These are phyloP conservation scores for Magnaporthiopsis poae DNA, from an alignment of 2,329 filamentous ascomycete species.

Conservation along the genomic window DNA sequence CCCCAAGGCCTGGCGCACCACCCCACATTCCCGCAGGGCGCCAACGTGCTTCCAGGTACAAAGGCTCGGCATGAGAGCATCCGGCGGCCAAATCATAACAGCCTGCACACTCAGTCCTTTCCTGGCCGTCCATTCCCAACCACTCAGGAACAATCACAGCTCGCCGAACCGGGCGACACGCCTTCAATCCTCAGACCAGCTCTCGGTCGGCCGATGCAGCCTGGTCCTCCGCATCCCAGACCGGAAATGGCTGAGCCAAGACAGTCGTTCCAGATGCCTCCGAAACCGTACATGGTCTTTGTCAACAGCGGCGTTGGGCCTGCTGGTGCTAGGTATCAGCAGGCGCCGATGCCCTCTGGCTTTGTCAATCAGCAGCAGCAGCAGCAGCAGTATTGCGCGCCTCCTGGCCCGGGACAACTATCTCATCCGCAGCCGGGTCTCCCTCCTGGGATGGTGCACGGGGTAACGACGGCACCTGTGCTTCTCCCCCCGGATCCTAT, in stretches of 20 bases:
- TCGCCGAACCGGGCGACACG: conserved; percentile 8
- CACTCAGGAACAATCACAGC: background rate
- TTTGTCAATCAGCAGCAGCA: background rate
- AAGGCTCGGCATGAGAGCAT: conserved; percentile 9
- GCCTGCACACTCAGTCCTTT: background rate
- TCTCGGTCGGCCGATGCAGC: conserved; percentile 12
- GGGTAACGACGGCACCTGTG: background rate
- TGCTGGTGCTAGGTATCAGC: background rate
- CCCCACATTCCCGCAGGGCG: background rate
- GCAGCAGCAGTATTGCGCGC: background rate
- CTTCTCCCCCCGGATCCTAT: background rate
- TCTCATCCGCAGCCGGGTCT: background rate
- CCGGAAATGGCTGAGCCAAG: background rate
- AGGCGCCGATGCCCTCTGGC: background rate
- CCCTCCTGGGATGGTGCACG: background rate
- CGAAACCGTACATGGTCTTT: conserved; percentile 10
- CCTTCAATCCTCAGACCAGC: conserved; percentile 23
- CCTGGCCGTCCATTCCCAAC: background rate
- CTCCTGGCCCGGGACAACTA: too few species aligned
- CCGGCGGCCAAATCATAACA: background rate
- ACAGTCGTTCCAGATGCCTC: conserved; percentile 7
- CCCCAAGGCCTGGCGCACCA: background rate
- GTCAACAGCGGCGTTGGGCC: background rate
- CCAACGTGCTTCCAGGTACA: conserved; percentile 4
- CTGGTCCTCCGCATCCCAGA: background rate